Percentiles rank a stretch among this genome's conserved stretches.
Conservation (phyloP, 2,329 filamentous ascomycete species). For the Aspergillus latus region DNA sequence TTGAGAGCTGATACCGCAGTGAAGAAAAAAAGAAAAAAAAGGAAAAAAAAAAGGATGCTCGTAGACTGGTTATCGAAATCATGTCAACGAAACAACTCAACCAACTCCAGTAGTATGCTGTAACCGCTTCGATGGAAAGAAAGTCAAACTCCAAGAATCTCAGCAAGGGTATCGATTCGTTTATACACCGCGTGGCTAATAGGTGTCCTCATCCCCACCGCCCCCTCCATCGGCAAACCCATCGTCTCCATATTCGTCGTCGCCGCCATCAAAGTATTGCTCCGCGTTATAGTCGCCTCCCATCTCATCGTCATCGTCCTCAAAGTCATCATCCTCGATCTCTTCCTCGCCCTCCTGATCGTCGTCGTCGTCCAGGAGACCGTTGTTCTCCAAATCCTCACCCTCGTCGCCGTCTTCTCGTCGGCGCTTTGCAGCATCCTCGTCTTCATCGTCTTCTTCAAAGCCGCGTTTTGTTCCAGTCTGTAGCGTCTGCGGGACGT, state of each 20-base stretch:
- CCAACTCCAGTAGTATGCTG: no score
- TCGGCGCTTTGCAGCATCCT: conserved; percentile 36
- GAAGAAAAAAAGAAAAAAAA: no score
- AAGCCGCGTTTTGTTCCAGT: conserved; percentile 39
- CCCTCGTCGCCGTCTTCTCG: conserved; percentile 32
- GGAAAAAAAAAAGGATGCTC: no score
- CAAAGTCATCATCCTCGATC: conserved; percentile 59
- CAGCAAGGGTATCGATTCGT: no score
- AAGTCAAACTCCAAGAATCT: no score
- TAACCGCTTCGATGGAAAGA: no score
- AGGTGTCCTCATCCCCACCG: conserved; percentile 51
- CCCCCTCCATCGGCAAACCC: conserved; percentile 56
- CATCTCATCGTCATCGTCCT: conserved; percentile 60
- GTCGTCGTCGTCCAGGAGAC: conserved; percentile 47
- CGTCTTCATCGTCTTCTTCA: conserved; percentile 48
- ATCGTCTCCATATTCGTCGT: conserved; percentile 55
- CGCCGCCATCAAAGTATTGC: conserved; percentile 63
- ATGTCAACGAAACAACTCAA: no score
- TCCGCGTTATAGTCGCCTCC: conserved; percentile 65
- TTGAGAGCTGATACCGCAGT: no score
- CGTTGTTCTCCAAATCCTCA: conserved; percentile 44
- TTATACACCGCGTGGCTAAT: conserved; percentile 20
- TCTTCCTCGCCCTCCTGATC: conserved; percentile 43
- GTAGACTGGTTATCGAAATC: no score
- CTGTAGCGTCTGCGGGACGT: conserved; percentile 21